Conservation (phyloP, 805 yeast genomes). For the Yamadazyma ubonensis region DNA sequence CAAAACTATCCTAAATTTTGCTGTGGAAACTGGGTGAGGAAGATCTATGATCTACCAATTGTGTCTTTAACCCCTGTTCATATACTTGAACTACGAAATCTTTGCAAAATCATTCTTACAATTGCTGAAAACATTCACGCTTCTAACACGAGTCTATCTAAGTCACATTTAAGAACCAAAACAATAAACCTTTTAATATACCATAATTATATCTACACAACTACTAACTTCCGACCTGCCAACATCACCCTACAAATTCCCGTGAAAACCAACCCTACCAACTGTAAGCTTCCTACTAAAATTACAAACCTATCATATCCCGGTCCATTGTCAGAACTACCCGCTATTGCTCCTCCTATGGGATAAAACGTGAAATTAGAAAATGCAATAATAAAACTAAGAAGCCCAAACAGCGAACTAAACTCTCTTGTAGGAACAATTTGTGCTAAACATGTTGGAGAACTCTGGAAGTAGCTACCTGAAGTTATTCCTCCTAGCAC, state of each 20-base stretch:
- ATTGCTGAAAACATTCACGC: too few relatives aligned
- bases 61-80: too few relatives aligned
- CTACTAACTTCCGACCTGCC: constrained; percentile 18
- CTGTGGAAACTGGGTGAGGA: too few relatives aligned
- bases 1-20: too few relatives aligned
- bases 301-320: constrained; percentile 20
- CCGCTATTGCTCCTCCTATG: constrained; percentile 24
- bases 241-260: constrained; percentile 17
- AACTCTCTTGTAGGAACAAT: constrained; percentile 20
- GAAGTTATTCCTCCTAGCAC: constrained; percentile 24
- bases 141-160: too few relatives aligned
- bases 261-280: constrained; percentile 19
- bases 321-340: background rate
- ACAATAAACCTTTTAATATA: too few relatives aligned
- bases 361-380: constrained; percentile 25
- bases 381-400: constrained; percentile 18
- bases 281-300: constrained; percentile 19
- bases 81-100: too few relatives aligned
- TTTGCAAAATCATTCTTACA: too few relatives aligned
- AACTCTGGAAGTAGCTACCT: constrained; percentile 22
- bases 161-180: too few relatives aligned
- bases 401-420: constrained; percentile 22
- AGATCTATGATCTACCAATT: too few relatives aligned
- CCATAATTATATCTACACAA: constrained; percentile 1
- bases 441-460: constrained; percentile 23